Conservation (phyloP, 768 basidiomycete species). For the Pulveroboletus sp. region DNA sequence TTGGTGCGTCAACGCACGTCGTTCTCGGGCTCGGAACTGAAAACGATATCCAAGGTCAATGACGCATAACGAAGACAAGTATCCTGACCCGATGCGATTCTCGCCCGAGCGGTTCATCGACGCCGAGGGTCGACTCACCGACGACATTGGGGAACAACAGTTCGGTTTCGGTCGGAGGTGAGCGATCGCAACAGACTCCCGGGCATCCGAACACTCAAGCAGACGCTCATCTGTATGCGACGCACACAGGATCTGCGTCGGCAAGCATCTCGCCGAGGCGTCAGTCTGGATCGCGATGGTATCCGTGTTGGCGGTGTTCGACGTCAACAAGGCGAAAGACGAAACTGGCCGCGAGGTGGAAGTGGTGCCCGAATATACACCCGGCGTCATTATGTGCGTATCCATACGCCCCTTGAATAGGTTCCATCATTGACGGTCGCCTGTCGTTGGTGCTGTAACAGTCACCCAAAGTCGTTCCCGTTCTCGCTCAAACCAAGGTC, state of each 20-base stretch:
- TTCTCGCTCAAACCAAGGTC: constrained; percentile 21
- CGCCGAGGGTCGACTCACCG: constrained; percentile 14
- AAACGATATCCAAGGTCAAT: constrained; percentile 20
- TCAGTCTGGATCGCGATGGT: constrained; percentile 27
- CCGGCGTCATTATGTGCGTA: constrained; percentile 26
- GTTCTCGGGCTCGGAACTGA: background rate
- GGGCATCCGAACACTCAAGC: no score
- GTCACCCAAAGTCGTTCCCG: constrained; percentile 17
- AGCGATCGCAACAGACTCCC: no score
- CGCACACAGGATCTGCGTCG: constrained; percentile 22
- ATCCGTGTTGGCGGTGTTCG: constrained; percentile 25
- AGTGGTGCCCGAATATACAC: constrained; percentile 22
- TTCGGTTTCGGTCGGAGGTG: constrained; percentile 26
- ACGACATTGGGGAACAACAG: constrained; percentile 16
- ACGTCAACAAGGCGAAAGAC: constrained; percentile 30
- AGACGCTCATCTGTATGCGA: no score
- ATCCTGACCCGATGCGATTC: constrained; percentile 20
- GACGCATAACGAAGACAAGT: constrained; percentile 23
- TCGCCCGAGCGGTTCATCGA: constrained; percentile 20
- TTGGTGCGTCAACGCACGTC: constrained; percentile 7
- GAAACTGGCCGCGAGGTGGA: constrained; percentile 29
- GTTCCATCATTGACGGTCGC: background rate
- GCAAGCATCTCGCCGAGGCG: constrained; percentile 24
- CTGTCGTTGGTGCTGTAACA: background rate
- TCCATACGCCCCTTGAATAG: background rate